A percentile compares a stretch with the other conserved stretches of the same genome.
Conservation (phyloP, 257 asterid species). For the Catharanthus roseus region DNA sequence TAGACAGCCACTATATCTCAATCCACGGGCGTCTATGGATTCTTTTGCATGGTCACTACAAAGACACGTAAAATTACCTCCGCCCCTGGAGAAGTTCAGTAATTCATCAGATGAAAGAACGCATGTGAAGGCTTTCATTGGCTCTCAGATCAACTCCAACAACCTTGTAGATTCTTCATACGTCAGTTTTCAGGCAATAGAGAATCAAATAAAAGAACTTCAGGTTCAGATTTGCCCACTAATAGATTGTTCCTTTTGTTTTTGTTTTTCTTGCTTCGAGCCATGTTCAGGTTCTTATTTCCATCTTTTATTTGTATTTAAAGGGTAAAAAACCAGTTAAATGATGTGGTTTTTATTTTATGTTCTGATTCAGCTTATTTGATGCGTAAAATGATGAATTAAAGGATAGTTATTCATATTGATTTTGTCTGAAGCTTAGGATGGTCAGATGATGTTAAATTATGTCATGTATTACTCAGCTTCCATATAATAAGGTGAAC, state of each 20-base stretch:
- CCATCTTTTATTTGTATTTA: background rate
- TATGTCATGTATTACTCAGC: background rate
- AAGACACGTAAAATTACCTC: conserved; percentile 47
- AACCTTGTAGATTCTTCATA: conserved; percentile 38
- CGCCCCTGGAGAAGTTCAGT: conserved; percentile 58
- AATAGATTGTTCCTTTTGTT: background rate
- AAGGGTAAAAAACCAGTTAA: too few species aligned
- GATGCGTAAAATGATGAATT: background rate
- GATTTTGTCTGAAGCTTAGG: background rate
- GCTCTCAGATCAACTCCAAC: conserved; percentile 32
- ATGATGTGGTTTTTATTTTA: background rate
- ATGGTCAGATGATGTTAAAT: background rate
- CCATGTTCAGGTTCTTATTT: background rate
- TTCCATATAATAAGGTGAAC: background rate
- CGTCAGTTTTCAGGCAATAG: conserved; percentile 52
- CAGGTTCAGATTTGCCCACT: conserved; percentile 43
- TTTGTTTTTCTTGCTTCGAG: background rate
- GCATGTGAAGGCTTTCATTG: conserved; percentile 38
- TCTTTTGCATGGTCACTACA: conserved; percentile 32
- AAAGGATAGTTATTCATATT: background rate
- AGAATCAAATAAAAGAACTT: conserved; percentile 67
- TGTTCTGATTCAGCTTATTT: background rate
- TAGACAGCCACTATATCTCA: conserved; percentile 44
- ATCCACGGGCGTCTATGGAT: conserved; percentile 32
- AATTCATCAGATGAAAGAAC: conserved; percentile 46